Evolutionary conservation across 1,139 yeast species (phyloP).

Genomic region (Hanseniaspora sp.): DNA sequence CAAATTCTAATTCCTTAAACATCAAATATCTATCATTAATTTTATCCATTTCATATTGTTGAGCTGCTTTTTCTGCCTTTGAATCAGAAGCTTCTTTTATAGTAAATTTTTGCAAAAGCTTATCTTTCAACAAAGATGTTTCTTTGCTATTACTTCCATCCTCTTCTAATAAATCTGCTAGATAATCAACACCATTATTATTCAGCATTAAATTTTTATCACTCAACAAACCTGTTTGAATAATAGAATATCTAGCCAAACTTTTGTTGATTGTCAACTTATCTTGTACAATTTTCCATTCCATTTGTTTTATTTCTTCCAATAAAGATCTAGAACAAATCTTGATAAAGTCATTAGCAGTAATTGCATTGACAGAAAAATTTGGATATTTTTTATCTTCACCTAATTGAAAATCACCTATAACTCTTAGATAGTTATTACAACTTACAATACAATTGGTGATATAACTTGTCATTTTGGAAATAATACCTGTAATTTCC

Average conservation of each 20-base stretch:
- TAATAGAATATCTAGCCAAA: constrained; percentile 45
- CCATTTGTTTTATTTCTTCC: constrained; percentile 29
- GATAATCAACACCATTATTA: constrained; percentile 45
- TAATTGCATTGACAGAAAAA: constrained; percentile 45
- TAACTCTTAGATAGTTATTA: constrained; percentile 39
- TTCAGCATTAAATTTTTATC: constrained; percentile 42
- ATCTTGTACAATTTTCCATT: constrained; percentile 13
- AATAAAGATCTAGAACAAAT: constrained; percentile 55
- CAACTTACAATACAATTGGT: constrained; percentile 41
- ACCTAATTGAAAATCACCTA: constrained; percentile 65
- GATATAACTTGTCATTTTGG: constrained; percentile 53
- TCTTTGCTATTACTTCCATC: constrained; percentile 16
- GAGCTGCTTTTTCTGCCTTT: constrained; percentile 6
- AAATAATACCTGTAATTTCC: constrained; percentile 47
- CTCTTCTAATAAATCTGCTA: constrained; percentile 33
- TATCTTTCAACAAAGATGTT: constrained; percentile 37
- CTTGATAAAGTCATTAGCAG: constrained; percentile 52
- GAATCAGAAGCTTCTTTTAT: constrained; percentile 18
- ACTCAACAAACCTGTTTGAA: constrained; percentile 38
- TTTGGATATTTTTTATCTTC: constrained; percentile 63
- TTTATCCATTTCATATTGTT: constrained; percentile 18
- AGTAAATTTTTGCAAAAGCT: constrained; percentile 31
- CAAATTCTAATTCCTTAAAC: constrained; percentile 37
- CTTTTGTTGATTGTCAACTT: constrained; percentile 20
- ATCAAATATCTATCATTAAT: constrained; percentile 27